Evolutionary conservation across 1,139 yeast genomes (phyloP).

Genomic region (Lizanozyma gosingica): DNA sequence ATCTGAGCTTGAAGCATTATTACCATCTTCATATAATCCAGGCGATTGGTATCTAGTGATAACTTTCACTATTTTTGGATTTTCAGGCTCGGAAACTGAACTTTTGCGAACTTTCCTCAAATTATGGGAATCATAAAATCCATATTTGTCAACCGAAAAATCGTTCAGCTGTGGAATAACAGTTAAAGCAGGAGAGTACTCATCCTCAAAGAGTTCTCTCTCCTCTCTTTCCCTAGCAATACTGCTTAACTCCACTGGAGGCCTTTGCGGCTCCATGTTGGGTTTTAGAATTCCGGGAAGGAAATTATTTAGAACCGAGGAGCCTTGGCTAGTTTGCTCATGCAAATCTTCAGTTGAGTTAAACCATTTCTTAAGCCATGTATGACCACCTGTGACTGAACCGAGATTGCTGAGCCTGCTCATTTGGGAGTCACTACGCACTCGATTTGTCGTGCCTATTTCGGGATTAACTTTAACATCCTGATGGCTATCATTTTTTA

Average conservation of each 20-base stretch:
- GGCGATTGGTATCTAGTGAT: background rate
- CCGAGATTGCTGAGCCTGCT: background rate
- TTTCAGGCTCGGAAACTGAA: background rate
- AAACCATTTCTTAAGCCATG: conserved; percentile 15
- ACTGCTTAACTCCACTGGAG: background rate
- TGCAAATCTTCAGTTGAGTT: conserved; percentile 11
- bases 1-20: background rate
- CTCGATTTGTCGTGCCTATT: too few relatives aligned
- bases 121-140: background rate
- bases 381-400: conserved; percentile 1
- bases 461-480: too few relatives aligned
- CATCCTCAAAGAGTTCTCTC: background rate
- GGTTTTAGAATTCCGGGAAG: background rate
- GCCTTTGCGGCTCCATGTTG: background rate
- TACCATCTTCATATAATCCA: background rate
- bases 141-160: background rate
- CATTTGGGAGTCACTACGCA: background rate
- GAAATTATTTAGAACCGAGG: background rate
- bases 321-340: conserved; percentile 1
- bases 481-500: too few relatives aligned
- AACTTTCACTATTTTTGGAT: background rate
- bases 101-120: background rate
- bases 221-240: background rate
- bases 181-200: background rate
- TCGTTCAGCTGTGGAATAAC: background rate